These are phyloP conservation scores for Suillus bovinus DNA, from an alignment of 768 basidiomycete genomes.

Conservation along the genomic window DNA sequence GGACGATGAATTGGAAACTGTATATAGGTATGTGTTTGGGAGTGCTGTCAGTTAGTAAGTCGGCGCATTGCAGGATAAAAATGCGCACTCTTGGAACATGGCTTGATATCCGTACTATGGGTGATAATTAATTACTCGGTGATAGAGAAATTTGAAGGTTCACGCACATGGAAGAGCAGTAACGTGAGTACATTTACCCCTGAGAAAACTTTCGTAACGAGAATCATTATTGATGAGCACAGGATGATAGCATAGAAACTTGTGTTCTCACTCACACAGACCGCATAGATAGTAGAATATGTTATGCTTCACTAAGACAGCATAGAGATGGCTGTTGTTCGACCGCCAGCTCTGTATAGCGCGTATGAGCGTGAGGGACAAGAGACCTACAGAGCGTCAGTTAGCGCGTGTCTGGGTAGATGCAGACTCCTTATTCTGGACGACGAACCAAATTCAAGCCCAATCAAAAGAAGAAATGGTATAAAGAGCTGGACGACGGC, in stretches of 20 bases:
- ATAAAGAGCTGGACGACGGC: not conserved
- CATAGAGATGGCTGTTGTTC: not conserved
- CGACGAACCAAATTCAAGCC: not conserved
- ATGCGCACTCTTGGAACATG: constrained; percentile 1
- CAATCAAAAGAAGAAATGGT: not conserved
- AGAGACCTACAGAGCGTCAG: not conserved
- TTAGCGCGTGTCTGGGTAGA: not conserved
- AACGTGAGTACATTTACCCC: not conserved
- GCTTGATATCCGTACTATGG: not conserved
- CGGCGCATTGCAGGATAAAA: not conserved
- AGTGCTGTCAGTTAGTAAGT: not conserved
- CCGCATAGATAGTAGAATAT: constrained; percentile 1
- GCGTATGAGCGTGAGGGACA: not conserved
- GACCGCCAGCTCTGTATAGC: constrained; percentile 4
- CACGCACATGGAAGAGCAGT: not conserved
- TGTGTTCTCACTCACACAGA: not conserved
- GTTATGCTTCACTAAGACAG: not conserved
- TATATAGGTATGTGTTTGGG: not conserved
- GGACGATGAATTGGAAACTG: too few relatives aligned
- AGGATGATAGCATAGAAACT: too few relatives aligned
- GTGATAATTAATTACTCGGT: too few relatives aligned
- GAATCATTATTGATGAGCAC: not conserved
- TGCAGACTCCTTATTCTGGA: not conserved
- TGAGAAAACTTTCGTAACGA: not conserved
- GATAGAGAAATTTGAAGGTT: not conserved